Evolutionary conservation across 805 yeast species (phyloP), one percentile per base, ranked within the genome.

Genomic region (Schwanniomyces sp.): DNA sequence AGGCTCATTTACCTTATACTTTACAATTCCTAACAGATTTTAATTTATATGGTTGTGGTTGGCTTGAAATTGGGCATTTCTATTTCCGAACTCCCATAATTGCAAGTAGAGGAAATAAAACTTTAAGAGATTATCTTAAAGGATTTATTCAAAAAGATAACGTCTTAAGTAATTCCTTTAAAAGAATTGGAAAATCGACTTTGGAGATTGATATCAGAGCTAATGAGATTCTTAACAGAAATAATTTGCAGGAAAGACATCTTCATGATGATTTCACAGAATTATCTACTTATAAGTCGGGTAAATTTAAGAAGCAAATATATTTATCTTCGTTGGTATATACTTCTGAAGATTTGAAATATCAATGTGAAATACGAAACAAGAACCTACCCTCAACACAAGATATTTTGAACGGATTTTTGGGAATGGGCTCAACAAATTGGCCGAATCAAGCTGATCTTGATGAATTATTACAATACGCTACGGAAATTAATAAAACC

Each of bases 11-110:
- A 10, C 91, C 96, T 0, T 86, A 74, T 55, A 59, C 80, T 1
- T 63, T 89, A 6, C 97, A 94, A 59, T 90, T 92, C 58, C 63
- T 89, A 25, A 74, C 87, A 0, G 99, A 94, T 60, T 90, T 78
- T 65, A 91, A 92, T 59, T 64, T 92, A 27, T 88, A 77, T 59
- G 95, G 96, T 1, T 88, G 97, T 63, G 83, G 85, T 5, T 88
- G 96, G 92, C 50, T 91, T 18, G 67, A 75, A 14, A 47, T 85
- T 0, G 56, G 61, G 2, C 53, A 67, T 4, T 66, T 79, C 21
- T 77, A 67, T 51, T 85, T 86, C 61, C 62, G 96, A 45, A 58
- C 68, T 3, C 94, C 95, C 0, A 55, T 83, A 1, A 41, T 68
- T 6, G 49, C 36, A 24, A 30, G 41, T n/a, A 30, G 41, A 14